A percentile compares a stretch with the other conserved stretches of the same genome.
These are phyloP conservation scores for Brassica cretica DNA, from an alignment of 345 rosid species.

Conservation along the genomic window DNA sequence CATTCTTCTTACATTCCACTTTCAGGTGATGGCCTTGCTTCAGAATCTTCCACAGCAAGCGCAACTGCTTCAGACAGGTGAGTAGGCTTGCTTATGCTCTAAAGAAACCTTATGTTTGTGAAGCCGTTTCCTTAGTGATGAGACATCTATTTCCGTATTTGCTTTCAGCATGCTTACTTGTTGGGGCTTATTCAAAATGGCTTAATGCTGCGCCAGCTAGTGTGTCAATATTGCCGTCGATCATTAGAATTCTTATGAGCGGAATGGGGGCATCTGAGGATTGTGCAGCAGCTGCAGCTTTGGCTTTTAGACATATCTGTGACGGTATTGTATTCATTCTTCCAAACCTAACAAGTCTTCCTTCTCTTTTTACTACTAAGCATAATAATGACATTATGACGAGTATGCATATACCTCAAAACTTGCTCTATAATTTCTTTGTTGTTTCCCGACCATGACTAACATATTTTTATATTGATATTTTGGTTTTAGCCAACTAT, in stretches of 20 bases:
- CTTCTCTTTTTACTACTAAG: conserved; percentile 5
- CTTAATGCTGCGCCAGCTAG: conserved; percentile 78
- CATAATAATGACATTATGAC: conserved; percentile 14
- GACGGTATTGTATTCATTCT: conserved; percentile 59
- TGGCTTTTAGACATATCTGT: conserved; percentile 92
- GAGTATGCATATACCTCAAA: conserved; percentile 20
- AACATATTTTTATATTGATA: conserved; percentile 25
- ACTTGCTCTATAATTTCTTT: conserved; percentile 2
- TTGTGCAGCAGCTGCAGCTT: conserved; percentile 97
- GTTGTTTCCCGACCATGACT: background rate
- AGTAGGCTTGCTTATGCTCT: conserved; percentile 18
- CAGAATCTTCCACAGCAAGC: conserved; percentile 87
- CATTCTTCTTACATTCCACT: conserved; percentile 22
- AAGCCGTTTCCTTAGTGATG: conserved; percentile 16
- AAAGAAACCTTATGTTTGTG: conserved; percentile 15
- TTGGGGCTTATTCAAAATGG: conserved; percentile 99
- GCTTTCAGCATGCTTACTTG: conserved; percentile 86
- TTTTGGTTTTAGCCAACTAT: conserved; percentile 20
- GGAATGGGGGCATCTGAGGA: conserved; percentile 97
- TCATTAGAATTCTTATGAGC: conserved; percentile 69
- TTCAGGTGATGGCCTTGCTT: conserved; percentile 85
- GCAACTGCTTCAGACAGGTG: conserved; percentile 93
- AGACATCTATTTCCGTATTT: conserved; percentile 20
- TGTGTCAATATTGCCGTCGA: conserved; percentile 68
- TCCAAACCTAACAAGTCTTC: conserved; percentile 11